Base-by-base conservation (phyloP, 495 filamentous ascomycete genomes). In the Elasticomyces elasticus region DNA sequence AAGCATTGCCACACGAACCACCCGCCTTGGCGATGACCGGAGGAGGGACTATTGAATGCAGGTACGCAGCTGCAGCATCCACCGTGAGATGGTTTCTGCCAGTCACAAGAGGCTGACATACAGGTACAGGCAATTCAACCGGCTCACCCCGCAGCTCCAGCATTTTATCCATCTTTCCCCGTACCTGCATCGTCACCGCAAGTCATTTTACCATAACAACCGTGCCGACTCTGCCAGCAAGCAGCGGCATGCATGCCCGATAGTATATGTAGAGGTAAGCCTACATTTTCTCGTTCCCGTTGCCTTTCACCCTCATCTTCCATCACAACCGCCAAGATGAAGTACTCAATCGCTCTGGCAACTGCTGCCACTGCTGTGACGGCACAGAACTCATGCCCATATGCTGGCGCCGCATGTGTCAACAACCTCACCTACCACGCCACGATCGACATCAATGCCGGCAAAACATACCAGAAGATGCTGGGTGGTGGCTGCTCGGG, bases 401-500 rank as follows among this genome's bases (percentile, higher is more conserved):
- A 51, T 15, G 19, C 48, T 20, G 24, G n/a, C 5, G 13, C 48
- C 6, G 17, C 48, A 17, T 22, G 20, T 22, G 42, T 27, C 28
- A 46, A 35, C 38, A 54, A 54, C 27, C 51, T 54, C 27, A 54
- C 40, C 24, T 54, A 33, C 27, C 22, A 45, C n/a, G 41, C 28
- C 7, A 37, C 26, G n/a, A 35, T 54, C 51, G 35, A 45, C 31
- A 31, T 59, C 51, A 49, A 59, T 55, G 52, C 27, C 19, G 31
- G 27, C 13, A 11, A 54, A 24, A 26, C 49, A 23, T 55, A 55
- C 37, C 56, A 59, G 41, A 49, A 52, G 28, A 59, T 59, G 56
- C 55, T 59, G 15, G 56, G 56, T n/a, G 56, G 56, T 31, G 56
- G 56, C 2, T 59, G 56, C 46, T 59, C 56, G 11, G 56, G 56